Base-by-base conservation (phyloP, 1,284 basidiomycete genomes). In the Cryptococcus sp. region DNA sequence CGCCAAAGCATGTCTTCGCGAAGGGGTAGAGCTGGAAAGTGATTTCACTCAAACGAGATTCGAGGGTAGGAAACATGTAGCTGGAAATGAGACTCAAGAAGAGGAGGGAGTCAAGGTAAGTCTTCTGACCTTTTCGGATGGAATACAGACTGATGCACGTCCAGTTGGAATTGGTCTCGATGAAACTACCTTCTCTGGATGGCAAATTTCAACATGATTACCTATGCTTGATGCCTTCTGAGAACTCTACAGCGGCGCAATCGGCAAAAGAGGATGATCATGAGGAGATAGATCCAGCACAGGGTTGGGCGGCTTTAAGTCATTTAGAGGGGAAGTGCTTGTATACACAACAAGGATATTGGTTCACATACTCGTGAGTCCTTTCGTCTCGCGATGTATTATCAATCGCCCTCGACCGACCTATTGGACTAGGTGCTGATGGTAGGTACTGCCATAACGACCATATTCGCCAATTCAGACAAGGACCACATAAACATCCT, bases 381-480 rank as follows among this genome's bases (percentile, higher is more conserved):
- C 0, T n/a, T 3, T 19, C 5, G n/a, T n/a, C n/a, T n/a, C n/a
- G 18, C 34, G 34, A 22, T 31, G 14, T 43, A 23, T 14, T 34
- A 25, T 19, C 22, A 21, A n/a, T 25, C 18, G 24, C 16, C 19
- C 28, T 11, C 16, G 16, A 14, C 14, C 21, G 4, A 16, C 7
- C 18, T 19, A 34, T 21, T 46, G 11, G 14, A 11, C 7, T 9
- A n/a, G 14, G 22, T 40, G 11, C 18, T 21, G 11, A 39, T n/a
- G 2, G 0, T 52, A 74, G 73, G 13, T 94, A 94, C 76, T 94
- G 91, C 78, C 91, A 92, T 76, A 87, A 88, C 75, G 81, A 83
- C 54, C 83, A 90, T 75, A 87, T 91, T 56, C 84, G 89, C 52
- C 91, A 94, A 76, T 94, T 94, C 78, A 85, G 86, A 67, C 88